A percentile compares a stretch with the other conserved stretches of the same genome.
Conservation (phyloP, 345 rosid genomes). For the Citrus sinensis region DVS_A1.0 CM039163.1:25969501-25970000, state of each 20-base stretch:
- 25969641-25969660: background rate
- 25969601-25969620: slow-evolving; percentile 62
- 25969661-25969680: background rate
- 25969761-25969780: background rate
- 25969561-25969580: slow-evolving; percentile 79
- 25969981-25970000: no score
- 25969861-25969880: background rate
- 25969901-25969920: background rate
- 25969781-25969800: no score
- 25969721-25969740: background rate
- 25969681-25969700: background rate
- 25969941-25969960: no score
- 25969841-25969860: no score
- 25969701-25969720: background rate
- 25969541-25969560: slow-evolving; percentile 83
- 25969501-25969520: slow-evolving; percentile 69
- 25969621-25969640: slow-evolving; percentile 60
- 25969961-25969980: no score
- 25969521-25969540: slow-evolving; percentile 63
- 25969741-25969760: background rate
- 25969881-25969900: background rate
- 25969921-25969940: background rate
- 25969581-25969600: slow-evolving; percentile 80
- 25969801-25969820: background rate
- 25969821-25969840: background rate